Evolutionary conservation across 176 grass and related monocot species (phyloP), one percentile per base, ranked within the genome.

Genomic region (Oryza glumipatula): DNA sequence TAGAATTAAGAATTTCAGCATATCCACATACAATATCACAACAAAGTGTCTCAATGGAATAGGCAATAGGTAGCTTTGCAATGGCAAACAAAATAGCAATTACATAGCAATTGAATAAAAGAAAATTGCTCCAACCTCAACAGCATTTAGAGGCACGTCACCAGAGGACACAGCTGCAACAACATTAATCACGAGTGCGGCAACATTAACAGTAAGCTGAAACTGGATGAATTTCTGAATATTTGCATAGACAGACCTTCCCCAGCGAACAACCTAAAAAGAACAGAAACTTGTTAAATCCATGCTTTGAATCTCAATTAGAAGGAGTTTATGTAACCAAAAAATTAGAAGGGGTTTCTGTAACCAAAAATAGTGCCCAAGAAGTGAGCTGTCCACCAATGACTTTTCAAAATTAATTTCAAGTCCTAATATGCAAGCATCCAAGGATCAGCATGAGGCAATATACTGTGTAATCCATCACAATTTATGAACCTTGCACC

Each of bases 211-310:
- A 30, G 96, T 98, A 54, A 98, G 96, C 71, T 98, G 96, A 67
- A 98, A 98, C 80, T 98, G 96, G 65, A 98, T 98, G 84, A 98
- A 98, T 87, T 98, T 98, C 49, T 98, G 96, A 77, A 98, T 98
- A 84, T 98, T 98, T 44, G 96, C 93, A 90, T 98, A 98, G 48
- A 98, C 93, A 66, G 96, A 95, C 13, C 96, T 91, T 23, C 96
- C 96, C 96, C 96, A 98, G 11, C 96, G 93, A 73, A 98, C 96
- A 84, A 98, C 96, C 96, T 95, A 78, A 81, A 86, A 73, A 61
- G 49, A 73, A 74, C 65, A 64, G 21, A 69, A 74, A 85, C 22
- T 47, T 24, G 49, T 72, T 69, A 84, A 83, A 65, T 3, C 15
- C n/a, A 74, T 76, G 65, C 48, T 14, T 3, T 41, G 46, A 68